Conservation (phyloP, 441 rosid species). For the Populus hybrid region DNA sequence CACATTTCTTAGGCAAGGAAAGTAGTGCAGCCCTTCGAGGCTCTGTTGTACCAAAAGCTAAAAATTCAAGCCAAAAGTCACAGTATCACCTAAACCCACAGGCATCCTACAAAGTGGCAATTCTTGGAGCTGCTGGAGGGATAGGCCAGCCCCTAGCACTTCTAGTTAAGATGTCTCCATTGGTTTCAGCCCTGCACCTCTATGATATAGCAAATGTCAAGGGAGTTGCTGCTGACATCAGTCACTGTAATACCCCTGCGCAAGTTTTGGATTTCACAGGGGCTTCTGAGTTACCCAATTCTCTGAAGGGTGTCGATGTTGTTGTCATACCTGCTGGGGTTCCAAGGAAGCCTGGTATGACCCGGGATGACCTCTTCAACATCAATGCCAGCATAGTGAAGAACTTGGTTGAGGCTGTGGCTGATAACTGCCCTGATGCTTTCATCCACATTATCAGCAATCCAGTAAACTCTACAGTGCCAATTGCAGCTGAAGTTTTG, state of each 20-base stretch:
- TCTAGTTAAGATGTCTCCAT: slow-evolving; percentile 88
- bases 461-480: slow-evolving; percentile 96
- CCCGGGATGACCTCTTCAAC: slow-evolving; percentile 96
- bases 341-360: slow-evolving; percentile 99
- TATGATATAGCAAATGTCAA: slow-evolving; percentile 94
- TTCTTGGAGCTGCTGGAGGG: slow-evolving; percentile 97
- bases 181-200: slow-evolving; percentile 77
- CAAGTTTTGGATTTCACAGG: slow-evolving; percentile 87
- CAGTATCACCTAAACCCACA: slow-evolving; percentile 41
- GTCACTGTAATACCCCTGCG: slow-evolving; percentile 98
- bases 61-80: slow-evolving; percentile 32
- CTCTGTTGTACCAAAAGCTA: slow-evolving; percentile 38
- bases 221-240: slow-evolving; percentile 95
- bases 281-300: slow-evolving; percentile 63
- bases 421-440: slow-evolving; percentile 92
- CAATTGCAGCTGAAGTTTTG: slow-evolving; percentile 91
- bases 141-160: slow-evolving; percentile 94
- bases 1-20: slow-evolving; percentile 59
- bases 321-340: slow-evolving; percentile 99
- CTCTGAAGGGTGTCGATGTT: slow-evolving; percentile 71
- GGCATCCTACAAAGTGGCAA: slow-evolving; percentile 89
- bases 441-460: slow-evolving; percentile 93
- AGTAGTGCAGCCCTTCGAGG: slow-evolving; percentile 44
- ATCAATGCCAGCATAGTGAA: slow-evolving; percentile 87
- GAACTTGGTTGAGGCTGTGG: slow-evolving; percentile 76